Evolutionary conservation across 192 early-diverging fungal genomes (phyloP).

Genomic region (Haplosporangium gracile): DNA sequence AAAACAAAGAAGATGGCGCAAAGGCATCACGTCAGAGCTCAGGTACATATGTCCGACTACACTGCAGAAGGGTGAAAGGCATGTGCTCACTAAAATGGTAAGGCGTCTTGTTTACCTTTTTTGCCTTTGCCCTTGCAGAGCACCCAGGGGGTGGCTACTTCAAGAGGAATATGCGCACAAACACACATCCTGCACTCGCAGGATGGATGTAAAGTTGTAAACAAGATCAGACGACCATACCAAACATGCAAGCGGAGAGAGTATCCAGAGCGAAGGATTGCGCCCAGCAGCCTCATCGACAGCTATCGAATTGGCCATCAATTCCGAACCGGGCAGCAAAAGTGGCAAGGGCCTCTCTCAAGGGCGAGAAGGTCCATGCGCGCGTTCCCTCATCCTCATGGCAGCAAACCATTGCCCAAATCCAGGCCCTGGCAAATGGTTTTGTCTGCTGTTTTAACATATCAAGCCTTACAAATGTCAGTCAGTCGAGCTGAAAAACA

Average conservation of each 20-base stretch:
- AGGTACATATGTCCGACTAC: background rate
- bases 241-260: background rate
- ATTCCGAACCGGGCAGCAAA: background rate
- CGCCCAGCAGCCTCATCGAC: background rate
- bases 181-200: background rate
- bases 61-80: background rate
- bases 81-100: slow-evolving; percentile 1
- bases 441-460: background rate
- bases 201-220: background rate
- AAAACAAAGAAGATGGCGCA: background rate
- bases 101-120: background rate
- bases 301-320: background rate
- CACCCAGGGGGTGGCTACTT: background rate
- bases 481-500: background rate
- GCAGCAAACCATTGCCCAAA: background rate
- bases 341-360: background rate
- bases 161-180: background rate
- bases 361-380: background rate
- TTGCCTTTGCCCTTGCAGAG: background rate
- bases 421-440: no score
- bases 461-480: background rate
- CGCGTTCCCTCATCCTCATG: background rate
- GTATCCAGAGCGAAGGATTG: background rate
- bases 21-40: background rate
- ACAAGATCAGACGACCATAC: background rate